A percentile compares a stretch with the other conserved stretches of the same genome.
phyloP scores from a whole-genome alignment of 1,284 basidiomycete species.

The Ustilago shanxiensis region DNA sequence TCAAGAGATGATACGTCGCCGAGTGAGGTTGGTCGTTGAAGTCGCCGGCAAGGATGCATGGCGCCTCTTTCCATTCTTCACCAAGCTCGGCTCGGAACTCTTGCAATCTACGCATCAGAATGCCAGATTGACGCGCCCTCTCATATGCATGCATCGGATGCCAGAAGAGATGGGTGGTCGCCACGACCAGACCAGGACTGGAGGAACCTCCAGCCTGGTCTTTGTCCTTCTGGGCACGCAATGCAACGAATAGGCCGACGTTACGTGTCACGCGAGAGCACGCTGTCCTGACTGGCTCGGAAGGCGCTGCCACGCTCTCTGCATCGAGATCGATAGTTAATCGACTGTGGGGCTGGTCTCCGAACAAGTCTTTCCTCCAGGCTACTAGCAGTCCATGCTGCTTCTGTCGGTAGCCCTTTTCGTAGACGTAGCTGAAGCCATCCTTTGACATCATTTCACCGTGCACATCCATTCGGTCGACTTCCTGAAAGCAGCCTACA shows the following conservation, averaged over 20 bases:
- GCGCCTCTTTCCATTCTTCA: constrained; percentile 75
- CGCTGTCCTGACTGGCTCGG: constrained; percentile 27
- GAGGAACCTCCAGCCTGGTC: background rate
- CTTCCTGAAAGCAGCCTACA: constrained; percentile 71
- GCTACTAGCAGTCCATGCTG: constrained; percentile 67
- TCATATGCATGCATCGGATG: constrained; percentile 85
- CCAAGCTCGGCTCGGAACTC: constrained; percentile 73
- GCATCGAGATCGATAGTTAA: constrained; percentile 57
- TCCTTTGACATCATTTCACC: constrained; percentile 44
- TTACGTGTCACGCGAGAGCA: constrained; percentile 58
- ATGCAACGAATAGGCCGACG: constrained; percentile 60
- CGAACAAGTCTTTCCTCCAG: constrained; percentile 53
- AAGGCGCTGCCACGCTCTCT: constrained; percentile 30
- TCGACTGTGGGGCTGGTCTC: constrained; percentile 17
- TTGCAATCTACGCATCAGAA: constrained; percentile 78
- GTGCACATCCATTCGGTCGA: constrained; percentile 69
- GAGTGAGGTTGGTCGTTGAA: constrained; percentile 93
- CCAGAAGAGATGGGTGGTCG: constrained; percentile 92
- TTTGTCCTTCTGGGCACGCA: constrained; percentile 60
- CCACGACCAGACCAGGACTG: constrained; percentile 76
- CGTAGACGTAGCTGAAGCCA: constrained; percentile 62
- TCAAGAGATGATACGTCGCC: constrained; percentile 84
- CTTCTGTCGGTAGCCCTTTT: constrained; percentile 66
- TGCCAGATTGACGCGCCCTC: constrained; percentile 77
- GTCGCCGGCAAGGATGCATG: constrained; percentile 87